A percentile compares a stretch with the other conserved stretches of the same genome.
These are phyloP conservation scores for Pestalotiopsis sp. DNA, from an alignment of 2,329 filamentous ascomycete species.

Conservation along the genomic window DNA sequence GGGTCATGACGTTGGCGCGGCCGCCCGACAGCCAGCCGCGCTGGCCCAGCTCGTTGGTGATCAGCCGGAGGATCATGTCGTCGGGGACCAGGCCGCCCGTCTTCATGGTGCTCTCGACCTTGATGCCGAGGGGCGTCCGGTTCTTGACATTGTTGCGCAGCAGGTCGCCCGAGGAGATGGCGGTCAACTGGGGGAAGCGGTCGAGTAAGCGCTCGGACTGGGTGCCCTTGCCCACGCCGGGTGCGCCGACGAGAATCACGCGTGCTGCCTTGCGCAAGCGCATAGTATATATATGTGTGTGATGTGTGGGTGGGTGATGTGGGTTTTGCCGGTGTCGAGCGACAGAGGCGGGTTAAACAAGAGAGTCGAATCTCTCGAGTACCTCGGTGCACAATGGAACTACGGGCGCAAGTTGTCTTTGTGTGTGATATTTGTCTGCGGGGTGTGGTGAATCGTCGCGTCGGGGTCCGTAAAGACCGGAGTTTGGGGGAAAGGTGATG, in stretches of 20 bases:
- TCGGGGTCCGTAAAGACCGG: neutral
- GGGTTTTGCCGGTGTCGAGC: neutral
- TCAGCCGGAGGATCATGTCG: constrained; percentile 87
- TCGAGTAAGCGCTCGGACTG: constrained; percentile 87
- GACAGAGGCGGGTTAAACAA: constrained; percentile 2
- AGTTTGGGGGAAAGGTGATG: neutral
- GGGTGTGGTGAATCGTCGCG: neutral
- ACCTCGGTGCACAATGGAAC: neutral
- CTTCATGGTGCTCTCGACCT: constrained; percentile 88
- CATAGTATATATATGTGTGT: constrained; percentile 44
- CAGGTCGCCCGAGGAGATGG: constrained; percentile 92
- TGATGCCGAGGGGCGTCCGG: constrained; percentile 83
- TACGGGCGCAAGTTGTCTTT: neutral
- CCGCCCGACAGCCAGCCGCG: constrained; percentile 77
- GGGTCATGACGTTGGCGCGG: constrained; percentile 53
- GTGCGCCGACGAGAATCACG: constrained; percentile 91
- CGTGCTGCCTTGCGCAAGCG: constrained; percentile 80
- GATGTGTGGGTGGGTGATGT: neutral
- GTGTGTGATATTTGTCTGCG: neutral
- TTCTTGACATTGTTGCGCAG: constrained; percentile 91
- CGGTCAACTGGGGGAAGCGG: constrained; percentile 84
- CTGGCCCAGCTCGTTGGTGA: constrained; percentile 83
- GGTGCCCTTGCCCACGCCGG: constrained; percentile 96
- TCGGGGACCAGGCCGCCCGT: constrained; percentile 89
- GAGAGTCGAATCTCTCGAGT: neutral